Conservation (phyloP, 371 early-diverging fungal genomes). For the Amoeboaphelidium occidentale region DNA sequence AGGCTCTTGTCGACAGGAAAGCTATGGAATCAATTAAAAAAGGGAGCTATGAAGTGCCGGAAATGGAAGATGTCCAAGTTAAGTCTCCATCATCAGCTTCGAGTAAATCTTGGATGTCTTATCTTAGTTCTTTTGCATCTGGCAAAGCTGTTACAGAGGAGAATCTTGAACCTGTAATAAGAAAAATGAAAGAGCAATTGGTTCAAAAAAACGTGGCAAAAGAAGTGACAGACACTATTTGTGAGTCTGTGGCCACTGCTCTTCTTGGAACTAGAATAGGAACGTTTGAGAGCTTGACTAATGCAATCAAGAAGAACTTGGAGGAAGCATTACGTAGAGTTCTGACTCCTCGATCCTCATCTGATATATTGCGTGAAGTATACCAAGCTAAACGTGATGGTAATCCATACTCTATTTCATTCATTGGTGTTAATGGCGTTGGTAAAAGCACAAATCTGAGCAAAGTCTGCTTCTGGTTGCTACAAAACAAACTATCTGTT, state of each 20-base stretch:
- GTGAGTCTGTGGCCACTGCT: slow-evolving; percentile 44
- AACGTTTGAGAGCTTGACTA: slow-evolving; percentile 13
- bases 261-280: slow-evolving; percentile 54
- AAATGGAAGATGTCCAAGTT: not conserved
- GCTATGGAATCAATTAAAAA: not conserved
- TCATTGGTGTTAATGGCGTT: slow-evolving; percentile 98
- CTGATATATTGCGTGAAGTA: slow-evolving; percentile 86
- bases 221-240: slow-evolving; percentile 61
- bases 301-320: slow-evolving; percentile 49
- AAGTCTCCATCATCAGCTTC: not conserved
- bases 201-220: slow-evolving; percentile 82
- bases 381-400: slow-evolving; percentile 30
- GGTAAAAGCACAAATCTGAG: slow-evolving; percentile 94
- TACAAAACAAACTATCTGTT: slow-evolving; percentile 74
- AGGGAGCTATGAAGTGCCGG: not conserved
- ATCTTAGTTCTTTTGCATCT: slow-evolving; percentile 40
- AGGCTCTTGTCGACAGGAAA: too few species aligned
- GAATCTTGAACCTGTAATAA: slow-evolving; percentile 38
- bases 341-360: slow-evolving; percentile 70
- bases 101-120: slow-evolving; percentile 15
- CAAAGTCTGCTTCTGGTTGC: slow-evolving; percentile 92
- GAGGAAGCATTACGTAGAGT: slow-evolving; percentile 55
- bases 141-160: slow-evolving; percentile 31
- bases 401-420: slow-evolving; percentile 70
- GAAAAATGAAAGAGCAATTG: slow-evolving; percentile 67